A percentile compares a stretch with the other conserved stretches of the same genome.
phyloP scores from a whole-genome alignment of 805 yeast genomes.

The Candida xiaguanensis region DNA sequence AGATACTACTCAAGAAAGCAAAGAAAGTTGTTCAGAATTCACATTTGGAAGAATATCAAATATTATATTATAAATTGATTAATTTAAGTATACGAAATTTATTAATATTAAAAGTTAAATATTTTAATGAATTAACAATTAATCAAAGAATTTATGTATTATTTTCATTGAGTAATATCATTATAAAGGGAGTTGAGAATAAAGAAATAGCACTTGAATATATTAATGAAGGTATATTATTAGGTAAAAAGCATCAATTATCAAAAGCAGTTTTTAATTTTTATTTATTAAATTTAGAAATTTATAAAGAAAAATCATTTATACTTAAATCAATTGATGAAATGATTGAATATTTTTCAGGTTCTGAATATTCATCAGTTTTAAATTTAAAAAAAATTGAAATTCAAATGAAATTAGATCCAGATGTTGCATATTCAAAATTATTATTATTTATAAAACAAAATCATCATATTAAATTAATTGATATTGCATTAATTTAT shows the following conservation, averaged over 20 bases:
- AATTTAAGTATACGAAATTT: constrained; percentile 36
- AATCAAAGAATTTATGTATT: constrained; percentile 9
- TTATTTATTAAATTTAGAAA: not conserved
- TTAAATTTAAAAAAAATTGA: constrained; percentile 1
- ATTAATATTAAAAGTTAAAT: constrained; percentile 26
- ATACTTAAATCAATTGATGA: constrained; percentile 1
- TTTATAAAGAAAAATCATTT: constrained; percentile 2
- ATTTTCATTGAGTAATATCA: constrained; percentile 2
- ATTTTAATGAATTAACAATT: constrained; percentile 25
- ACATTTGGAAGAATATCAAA: constrained; percentile 15
- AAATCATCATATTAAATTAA: not conserved
- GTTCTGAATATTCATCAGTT: not conserved
- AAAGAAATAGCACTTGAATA: constrained; percentile 1
- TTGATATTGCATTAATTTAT: constrained; percentile 14
- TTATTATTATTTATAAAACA: not conserved
- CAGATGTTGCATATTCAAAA: not conserved
- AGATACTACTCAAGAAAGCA: constrained; percentile 21
- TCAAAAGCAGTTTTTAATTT: not conserved
- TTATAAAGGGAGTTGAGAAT: not conserved
- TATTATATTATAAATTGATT: constrained; percentile 25
- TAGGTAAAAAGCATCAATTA: not conserved
- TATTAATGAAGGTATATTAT: not conserved
- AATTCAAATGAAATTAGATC: not conserved
- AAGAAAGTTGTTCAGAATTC: constrained; percentile 16
- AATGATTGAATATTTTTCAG: not conserved